Evolutionary conservation across 2,329 filamentous ascomycete species (phyloP).

Genomic region (Xylaria sp.): DNA sequence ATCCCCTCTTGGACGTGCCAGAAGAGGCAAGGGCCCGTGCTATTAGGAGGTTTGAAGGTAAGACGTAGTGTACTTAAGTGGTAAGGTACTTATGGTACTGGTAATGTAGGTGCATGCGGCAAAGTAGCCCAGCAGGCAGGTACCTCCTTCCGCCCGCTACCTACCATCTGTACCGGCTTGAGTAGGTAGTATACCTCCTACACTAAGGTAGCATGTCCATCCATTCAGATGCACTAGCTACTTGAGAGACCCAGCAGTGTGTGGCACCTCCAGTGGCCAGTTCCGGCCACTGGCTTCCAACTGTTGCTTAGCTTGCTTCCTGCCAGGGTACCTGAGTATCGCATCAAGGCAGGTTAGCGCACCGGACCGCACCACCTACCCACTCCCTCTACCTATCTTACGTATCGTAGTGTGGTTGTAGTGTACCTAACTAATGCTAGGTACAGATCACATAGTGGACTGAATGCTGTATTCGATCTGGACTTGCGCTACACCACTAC

Average conservation of each 20-base stretch:
- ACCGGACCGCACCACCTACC: conserved; percentile 24
- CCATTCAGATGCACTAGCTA: conserved; percentile 7
- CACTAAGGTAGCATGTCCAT: background rate
- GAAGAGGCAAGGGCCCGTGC: conserved; percentile 37
- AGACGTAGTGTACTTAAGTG: background rate
- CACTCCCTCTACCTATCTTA: background rate
- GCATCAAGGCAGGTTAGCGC: conserved; percentile 24
- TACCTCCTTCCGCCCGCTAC: conserved; percentile 15
- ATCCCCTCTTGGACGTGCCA: conserved; percentile 39
- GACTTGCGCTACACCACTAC: background rate
- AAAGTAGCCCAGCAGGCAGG: conserved; percentile 23
- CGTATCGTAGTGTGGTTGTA: background rate
- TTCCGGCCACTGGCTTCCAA: conserved; percentile 30
- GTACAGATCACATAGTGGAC: conserved; percentile 12
- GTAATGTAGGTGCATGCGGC: conserved; percentile 34
- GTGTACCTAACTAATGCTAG: conserved; percentile 6
- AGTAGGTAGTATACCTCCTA: conserved; percentile 2
- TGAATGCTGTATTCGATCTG: background rate
- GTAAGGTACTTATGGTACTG: background rate
- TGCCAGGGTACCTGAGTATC: conserved; percentile 19
- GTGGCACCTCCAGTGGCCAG: conserved; percentile 31
- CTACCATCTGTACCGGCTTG: background rate
- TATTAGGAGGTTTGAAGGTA: conserved; percentile 1
- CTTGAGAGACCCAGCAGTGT: conserved; percentile 23
- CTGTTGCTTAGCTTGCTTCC: conserved; percentile 8